A percentile compares a stretch with the other conserved stretches of the same genome.
Conservation (phyloP, 1,284 basidiomycete species). For the Nidula niveotomentosa region DNA sequence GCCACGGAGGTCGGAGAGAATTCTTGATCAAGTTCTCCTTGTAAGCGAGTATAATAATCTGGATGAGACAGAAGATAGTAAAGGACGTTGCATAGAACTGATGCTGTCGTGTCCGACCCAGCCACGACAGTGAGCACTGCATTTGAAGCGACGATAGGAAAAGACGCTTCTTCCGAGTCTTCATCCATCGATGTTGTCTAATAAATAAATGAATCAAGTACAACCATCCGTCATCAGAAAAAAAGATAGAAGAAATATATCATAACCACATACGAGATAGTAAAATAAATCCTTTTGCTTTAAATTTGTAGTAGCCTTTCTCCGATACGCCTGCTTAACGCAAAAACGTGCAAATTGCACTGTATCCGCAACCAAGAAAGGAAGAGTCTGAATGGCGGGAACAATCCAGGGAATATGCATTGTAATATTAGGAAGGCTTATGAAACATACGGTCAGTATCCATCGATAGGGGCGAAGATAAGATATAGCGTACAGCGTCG, state of each 20-base stretch:
- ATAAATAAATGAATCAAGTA: not conserved
- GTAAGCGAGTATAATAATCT: not conserved
- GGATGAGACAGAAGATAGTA: not conserved
- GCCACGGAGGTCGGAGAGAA: not conserved
- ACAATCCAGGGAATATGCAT: constrained; percentile 42
- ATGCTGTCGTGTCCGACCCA: not conserved
- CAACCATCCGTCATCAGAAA: too few relatives aligned
- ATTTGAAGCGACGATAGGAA: not conserved
- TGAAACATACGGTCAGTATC: too few relatives aligned
- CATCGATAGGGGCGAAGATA: too few relatives aligned
- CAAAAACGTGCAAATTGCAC: constrained; percentile 26
- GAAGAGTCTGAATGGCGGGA: constrained; percentile 12
- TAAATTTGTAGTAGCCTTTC: constrained; percentile 31
- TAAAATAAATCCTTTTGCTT: constrained; percentile 48
- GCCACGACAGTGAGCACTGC: not conserved
- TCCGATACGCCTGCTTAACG: constrained; percentile 27
- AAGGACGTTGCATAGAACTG: not conserved
- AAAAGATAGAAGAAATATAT: too few relatives aligned
- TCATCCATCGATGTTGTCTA: not conserved
- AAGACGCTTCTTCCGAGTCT: not conserved
- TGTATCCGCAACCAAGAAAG: constrained; percentile 15
- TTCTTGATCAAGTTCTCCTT: not conserved
- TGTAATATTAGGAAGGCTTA: constrained; percentile 30
- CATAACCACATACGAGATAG: constrained; percentile 22
- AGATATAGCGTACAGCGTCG: too few relatives aligned